Base-by-base conservation (phyloP, 176 grass and related monocot genomes). In the Aegilops longissima region DNA sequence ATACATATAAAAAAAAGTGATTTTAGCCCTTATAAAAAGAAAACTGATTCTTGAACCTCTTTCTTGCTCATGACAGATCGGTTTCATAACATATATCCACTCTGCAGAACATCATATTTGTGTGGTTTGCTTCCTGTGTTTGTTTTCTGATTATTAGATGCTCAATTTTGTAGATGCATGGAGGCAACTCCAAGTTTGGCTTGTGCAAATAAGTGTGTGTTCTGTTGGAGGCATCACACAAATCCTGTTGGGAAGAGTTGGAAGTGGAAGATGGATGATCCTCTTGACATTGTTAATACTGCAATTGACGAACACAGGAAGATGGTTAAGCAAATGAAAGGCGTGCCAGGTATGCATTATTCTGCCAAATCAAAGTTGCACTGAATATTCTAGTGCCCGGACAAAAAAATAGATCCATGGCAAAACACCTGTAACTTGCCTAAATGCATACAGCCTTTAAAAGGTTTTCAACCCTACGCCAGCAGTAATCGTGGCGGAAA, bases 301-400 rank as follows among this genome's bases (percentile, higher is more conserved):
- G 94, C 92, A 73, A 88, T 98, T 77, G 94, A 91, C 27, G 92
- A 96, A 80, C 97, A 98, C 67, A 94, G 79, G 72, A 98, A 98
- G 82, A 98, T 98, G 97, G 89, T 98, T 85, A 98, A 94, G 85
- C 97, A 98, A 74, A 98, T 98, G 97, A 98, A 98, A 92, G 97
- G 97, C 6, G 94, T 98, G 76, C 97, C 97, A 88, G 97, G 97
- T 98, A 80, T 73, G 36, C 78, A 54, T 62, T 67, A 38, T 64
- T 81, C 52, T 85, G 21, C 10, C 23, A 29, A 83, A 10, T 20
- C 10, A 78, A 80, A 21, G 31, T 90, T 42, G 8, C 21, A 59
- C 25, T 76, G 47, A 2, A 3, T 83, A 52, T 79, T 49, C 10
- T 78, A 33, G 23, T n/a, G 3, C 23, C 23, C 13, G 61, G 44